Conservation (phyloP, 2,329 filamentous ascomycete species). For the Monilinia fructicola region DNA sequence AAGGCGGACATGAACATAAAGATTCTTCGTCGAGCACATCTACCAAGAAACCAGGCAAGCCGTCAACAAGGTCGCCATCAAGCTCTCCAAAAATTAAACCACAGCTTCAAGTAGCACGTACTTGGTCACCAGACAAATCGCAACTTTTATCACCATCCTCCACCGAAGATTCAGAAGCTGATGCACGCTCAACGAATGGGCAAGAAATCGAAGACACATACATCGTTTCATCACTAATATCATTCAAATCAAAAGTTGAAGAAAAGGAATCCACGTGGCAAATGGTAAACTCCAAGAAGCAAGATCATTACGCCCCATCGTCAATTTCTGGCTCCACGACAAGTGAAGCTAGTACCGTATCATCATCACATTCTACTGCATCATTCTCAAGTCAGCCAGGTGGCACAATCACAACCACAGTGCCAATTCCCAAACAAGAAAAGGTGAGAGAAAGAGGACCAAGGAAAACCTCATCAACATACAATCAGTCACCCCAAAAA, state of each 20-base stretch:
- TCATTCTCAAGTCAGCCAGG: constrained; percentile 13
- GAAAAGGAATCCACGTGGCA: constrained; percentile 34
- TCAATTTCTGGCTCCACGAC: constrained; percentile 27
- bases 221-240: constrained; percentile 13
- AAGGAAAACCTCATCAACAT: constrained; percentile 1
- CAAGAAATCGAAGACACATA: not conserved
- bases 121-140: constrained; percentile 32
- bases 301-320: constrained; percentile 18
- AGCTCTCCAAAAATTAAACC: constrained; percentile 14
- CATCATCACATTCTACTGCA: constrained; percentile 29
- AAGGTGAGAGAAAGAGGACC: not conserved
- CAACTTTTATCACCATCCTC: constrained; percentile 32
- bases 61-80: constrained; percentile 12
- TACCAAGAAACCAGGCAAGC: constrained; percentile 7
- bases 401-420: not conserved
- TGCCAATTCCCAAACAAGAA: not conserved
- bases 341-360: constrained; percentile 23
- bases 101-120: constrained; percentile 18
- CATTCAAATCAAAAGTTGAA: constrained; percentile 29
- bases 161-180: constrained; percentile 23
- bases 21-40: constrained; percentile 12
- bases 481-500: not conserved
- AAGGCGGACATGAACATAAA: constrained; percentile 5
- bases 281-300: constrained; percentile 30
- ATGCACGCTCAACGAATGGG: constrained; percentile 10